A percentile compares a stretch with the other conserved stretches of the same genome.
These are phyloP conservation scores for Ophiostoma ulmi DNA, from an alignment of 2,329 filamentous ascomycete species.

Conservation along the genomic window DNA sequence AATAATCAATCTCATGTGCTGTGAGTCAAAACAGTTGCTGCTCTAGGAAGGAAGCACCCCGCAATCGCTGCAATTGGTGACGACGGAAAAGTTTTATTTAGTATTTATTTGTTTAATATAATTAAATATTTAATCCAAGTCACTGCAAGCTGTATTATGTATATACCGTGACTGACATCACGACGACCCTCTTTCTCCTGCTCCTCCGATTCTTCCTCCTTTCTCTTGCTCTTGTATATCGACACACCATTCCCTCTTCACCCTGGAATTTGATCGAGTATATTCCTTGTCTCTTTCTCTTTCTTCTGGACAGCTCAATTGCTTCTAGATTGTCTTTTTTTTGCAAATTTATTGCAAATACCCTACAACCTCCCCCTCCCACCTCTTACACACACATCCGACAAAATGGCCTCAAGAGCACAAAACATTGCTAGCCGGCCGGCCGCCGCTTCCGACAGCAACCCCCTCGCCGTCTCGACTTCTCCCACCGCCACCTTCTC, in stretches of 20 bases:
- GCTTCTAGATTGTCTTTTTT: background rate
- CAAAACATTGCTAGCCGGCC: constrained; percentile 35
- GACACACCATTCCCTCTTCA: background rate
- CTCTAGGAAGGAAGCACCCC: constrained; percentile 3
- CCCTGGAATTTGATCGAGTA: background rate
- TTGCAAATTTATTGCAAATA: background rate
- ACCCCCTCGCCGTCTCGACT: constrained; percentile 61
- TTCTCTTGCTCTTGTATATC: constrained; percentile 11
- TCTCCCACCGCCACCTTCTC: constrained; percentile 72
- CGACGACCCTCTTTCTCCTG: constrained; percentile 1
- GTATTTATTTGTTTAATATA: constrained; percentile 5
- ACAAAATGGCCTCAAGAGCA: constrained; percentile 26
- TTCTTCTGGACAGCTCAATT: background rate
- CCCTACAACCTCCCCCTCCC: constrained; percentile 3
- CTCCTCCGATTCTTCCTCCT: background rate
- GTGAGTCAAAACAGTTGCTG: background rate
- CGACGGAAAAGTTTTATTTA: constrained; percentile 2
- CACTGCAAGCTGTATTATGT: background rate
- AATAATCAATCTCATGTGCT: background rate
- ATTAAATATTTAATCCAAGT: background rate
- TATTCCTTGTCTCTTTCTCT: background rate
- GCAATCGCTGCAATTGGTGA: constrained; percentile 8
- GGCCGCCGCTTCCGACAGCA: constrained; percentile 36
- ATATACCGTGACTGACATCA: constrained; percentile 13
- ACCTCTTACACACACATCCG: background rate